phyloP scores from a whole-genome alignment of 1,284 basidiomycete genomes.

The Singerocomus inundabilis region DNA sequence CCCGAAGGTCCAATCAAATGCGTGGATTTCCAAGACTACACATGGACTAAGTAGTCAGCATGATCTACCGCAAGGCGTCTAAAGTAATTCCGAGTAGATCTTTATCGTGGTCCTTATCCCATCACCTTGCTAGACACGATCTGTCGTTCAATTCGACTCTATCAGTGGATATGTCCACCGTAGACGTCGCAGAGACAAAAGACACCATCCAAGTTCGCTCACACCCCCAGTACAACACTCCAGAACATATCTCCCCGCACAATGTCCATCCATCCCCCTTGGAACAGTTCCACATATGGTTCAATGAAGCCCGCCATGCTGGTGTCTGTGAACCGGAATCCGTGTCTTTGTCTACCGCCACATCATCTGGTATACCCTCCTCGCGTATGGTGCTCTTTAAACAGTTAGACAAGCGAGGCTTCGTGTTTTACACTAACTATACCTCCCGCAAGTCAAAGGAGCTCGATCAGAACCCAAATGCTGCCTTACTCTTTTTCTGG shows the following conservation, averaged over 20 bases:
- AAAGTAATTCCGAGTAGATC: constrained; percentile 6
- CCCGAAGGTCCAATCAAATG: no score
- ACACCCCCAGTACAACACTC: constrained; percentile 74
- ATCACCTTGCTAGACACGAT: not conserved
- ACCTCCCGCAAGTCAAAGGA: constrained; percentile 88
- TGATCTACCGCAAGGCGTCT: constrained; percentile 5
- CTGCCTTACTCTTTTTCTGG: constrained; percentile 92
- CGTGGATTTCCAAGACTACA: no score
- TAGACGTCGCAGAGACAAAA: constrained; percentile 35
- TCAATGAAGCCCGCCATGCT: constrained; percentile 59
- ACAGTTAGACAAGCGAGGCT: constrained; percentile 80
- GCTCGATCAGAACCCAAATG: constrained; percentile 73
- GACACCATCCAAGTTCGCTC: constrained; percentile 65
- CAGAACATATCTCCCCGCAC: constrained; percentile 57
- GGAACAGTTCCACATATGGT: constrained; percentile 83
- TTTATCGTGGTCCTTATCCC: constrained; percentile 5
- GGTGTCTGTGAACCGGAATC: constrained; percentile 83
- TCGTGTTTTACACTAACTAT: constrained; percentile 98
- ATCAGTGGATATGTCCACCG: constrained; percentile 20
- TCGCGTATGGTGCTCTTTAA: constrained; percentile 92
- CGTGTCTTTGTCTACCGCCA: constrained; percentile 83
- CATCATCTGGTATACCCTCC: constrained; percentile 73
- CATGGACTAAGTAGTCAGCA: not conserved
- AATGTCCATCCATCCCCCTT: constrained; percentile 68
- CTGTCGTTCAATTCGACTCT: not conserved